These are phyloP conservation scores for Periconia sp. DNA, from an alignment of 2,329 filamentous ascomycete species.

Conservation along the genomic window DNA sequence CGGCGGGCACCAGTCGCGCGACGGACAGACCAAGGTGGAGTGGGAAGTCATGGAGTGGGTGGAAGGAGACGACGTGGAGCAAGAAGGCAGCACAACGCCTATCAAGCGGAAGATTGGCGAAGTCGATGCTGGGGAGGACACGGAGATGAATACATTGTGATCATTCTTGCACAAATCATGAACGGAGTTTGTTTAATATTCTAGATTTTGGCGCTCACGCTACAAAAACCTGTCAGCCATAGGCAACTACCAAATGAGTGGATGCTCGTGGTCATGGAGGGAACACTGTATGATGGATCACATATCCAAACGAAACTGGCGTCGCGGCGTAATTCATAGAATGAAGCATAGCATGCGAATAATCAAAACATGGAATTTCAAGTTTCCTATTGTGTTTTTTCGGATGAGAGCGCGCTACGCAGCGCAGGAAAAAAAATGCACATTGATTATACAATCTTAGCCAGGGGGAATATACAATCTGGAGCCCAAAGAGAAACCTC, in stretches of 20 bases:
- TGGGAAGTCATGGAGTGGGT: constrained; percentile 80
- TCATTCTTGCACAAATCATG: background rate
- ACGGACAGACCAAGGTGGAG: constrained; percentile 69
- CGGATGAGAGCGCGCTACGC: too few relatives aligned
- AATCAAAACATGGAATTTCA: too few relatives aligned
- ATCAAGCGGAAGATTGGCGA: constrained; percentile 41
- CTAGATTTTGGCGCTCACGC: constrained; percentile 33
- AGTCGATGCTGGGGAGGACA: constrained; percentile 24
- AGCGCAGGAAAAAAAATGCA: too few relatives aligned
- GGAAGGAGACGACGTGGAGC: constrained; percentile 42
- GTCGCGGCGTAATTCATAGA: too few relatives aligned
- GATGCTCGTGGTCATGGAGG: background rate
- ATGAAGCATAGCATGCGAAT: too few relatives aligned
- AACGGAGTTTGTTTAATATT: background rate
- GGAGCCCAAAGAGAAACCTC: background rate
- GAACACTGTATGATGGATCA: background rate
- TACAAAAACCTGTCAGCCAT: constrained; percentile 9
- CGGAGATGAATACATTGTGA: constrained; percentile 33
- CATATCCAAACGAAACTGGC: too few relatives aligned
- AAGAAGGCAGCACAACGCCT: constrained; percentile 28
- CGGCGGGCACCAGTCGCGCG: constrained; percentile 61
- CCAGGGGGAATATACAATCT: background rate
- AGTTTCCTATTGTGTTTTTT: too few relatives aligned
- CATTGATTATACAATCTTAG: too few relatives aligned
- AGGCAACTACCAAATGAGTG: constrained; percentile 10